Evolutionary conservation across 805 yeast species (phyloP).

Genomic region (Schwanniomyces sp.): DNA sequence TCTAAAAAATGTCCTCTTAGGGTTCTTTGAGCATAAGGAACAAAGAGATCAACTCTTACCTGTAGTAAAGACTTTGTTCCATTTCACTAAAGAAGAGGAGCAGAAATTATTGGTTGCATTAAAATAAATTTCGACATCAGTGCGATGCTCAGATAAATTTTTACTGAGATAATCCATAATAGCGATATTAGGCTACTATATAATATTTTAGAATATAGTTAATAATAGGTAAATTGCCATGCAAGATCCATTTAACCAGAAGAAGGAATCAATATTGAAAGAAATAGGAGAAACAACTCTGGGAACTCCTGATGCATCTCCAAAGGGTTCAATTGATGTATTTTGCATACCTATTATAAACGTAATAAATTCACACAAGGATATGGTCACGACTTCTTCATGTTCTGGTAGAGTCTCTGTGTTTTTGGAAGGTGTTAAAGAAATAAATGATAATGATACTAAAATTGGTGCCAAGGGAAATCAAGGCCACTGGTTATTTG

Average conservation of each 20-base stretch:
- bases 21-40: conserved; percentile 90
- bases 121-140: conserved; percentile 18
- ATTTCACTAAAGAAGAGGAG: conserved; percentile 70
- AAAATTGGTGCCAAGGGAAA: conserved; percentile 81
- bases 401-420: conserved; percentile 88
- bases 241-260: conserved; percentile 65
- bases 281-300: conserved; percentile 49
- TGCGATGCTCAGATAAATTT: conserved; percentile 2
- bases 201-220: conserved; percentile 1
- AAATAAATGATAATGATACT: conserved; percentile 10
- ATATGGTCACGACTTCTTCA: conserved; percentile 84
- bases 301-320: conserved; percentile 64
- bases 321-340: conserved; percentile 83
- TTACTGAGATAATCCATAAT: background rate
- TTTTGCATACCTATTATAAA: conserved; percentile 71
- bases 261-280: conserved; percentile 53
- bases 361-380: conserved; percentile 58
- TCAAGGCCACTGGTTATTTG: conserved; percentile 82
- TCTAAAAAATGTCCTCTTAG: conserved; percentile 84
- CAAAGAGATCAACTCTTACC: conserved; percentile 85
- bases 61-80: conserved; percentile 74
- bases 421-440: conserved; percentile 71
- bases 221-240: conserved; percentile 9
- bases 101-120: conserved; percentile 63
- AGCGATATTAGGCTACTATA: background rate